Conservation (phyloP, 495 filamentous ascomycete genomes). For the Aspergillus ostianus region DNA sequence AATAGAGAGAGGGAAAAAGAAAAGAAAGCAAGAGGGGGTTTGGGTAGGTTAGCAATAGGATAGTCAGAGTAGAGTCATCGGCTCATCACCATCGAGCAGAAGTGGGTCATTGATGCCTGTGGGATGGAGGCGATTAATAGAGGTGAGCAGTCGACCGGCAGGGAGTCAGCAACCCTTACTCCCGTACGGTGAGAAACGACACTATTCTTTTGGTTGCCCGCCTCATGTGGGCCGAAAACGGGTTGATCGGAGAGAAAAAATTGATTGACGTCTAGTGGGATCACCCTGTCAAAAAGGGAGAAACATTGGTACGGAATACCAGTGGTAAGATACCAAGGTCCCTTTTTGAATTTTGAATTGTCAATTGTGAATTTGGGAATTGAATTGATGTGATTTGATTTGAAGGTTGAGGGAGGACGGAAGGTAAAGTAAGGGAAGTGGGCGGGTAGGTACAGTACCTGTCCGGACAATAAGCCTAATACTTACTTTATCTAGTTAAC, state of each 20-base stretch:
- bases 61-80: neutral
- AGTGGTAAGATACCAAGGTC: neutral
- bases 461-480: neutral
- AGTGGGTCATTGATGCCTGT: constrained; percentile 18
- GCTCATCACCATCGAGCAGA: neutral
- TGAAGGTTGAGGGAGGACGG: no score
- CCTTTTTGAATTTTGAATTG: neutral
- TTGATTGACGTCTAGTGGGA: constrained; percentile 20
- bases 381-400: no score
- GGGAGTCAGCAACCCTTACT: constrained; percentile 15
- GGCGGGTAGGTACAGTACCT: neutral
- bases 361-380: no score
- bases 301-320: neutral
- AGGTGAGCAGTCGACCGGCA: constrained; percentile 20
- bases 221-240: constrained; percentile 23
- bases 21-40: constrained; percentile 2
- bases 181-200: constrained; percentile 13
- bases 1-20: neutral
- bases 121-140: constrained; percentile 7
- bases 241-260: constrained; percentile 24
- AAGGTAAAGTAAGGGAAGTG: no score
- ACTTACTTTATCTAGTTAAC: neutral
- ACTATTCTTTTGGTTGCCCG: constrained; percentile 15
- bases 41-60: neutral
- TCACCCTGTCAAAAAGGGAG: constrained; percentile 18